Base-by-base conservation (phyloP, 2,329 filamentous ascomycete genomes). In the Talaromyces sp. region DNA sequence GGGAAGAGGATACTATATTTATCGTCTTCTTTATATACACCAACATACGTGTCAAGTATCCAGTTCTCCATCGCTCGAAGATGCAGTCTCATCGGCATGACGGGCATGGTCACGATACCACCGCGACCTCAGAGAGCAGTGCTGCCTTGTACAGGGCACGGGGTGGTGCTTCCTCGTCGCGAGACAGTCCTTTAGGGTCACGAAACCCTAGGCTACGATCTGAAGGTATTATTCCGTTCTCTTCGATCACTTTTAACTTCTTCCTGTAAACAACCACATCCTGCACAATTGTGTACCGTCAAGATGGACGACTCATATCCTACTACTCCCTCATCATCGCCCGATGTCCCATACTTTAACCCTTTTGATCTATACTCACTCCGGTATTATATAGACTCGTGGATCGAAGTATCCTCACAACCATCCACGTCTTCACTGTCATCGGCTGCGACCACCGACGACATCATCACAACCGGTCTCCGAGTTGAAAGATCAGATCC, bases 361-460 rank as follows among this genome's bases (percentile, higher is more conserved):
- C 65, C 68, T 61, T 65, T 65, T 38, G 67, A 67, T 65, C 78
- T 81, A 76, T 80, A 79, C 77, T 82, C 78, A 80, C 76, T 78
- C 36, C 76, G 73, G 54, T 77, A 79, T 72, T 80, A 80, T 65
- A 70, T 82, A 93, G 95, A 98, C 81, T 97, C 95, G 8, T 99
- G 95, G 95, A 88, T 98, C 71, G 94, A 99, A 77, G 88, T 99
- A 67, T 88, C 91, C 56, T 97, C 94, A 3, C 92, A 95, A 72
- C 93, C 94, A 7, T 97, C 94, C 0, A 96, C 94, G 1, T 97
- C 94, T 2, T 97, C 93, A 15, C 83, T 97, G 13, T 97, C 93
- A 22, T 97, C 86, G 22, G 79, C 88, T 63, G 88, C 90, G 74
- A 77, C 78, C 62, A 78, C 86, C 68, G 93, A 97, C 70, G 93